These are phyloP conservation scores for Helotiales sp. DNA, from an alignment of 2,329 filamentous ascomycete species.

Conservation along the genomic window DNA sequence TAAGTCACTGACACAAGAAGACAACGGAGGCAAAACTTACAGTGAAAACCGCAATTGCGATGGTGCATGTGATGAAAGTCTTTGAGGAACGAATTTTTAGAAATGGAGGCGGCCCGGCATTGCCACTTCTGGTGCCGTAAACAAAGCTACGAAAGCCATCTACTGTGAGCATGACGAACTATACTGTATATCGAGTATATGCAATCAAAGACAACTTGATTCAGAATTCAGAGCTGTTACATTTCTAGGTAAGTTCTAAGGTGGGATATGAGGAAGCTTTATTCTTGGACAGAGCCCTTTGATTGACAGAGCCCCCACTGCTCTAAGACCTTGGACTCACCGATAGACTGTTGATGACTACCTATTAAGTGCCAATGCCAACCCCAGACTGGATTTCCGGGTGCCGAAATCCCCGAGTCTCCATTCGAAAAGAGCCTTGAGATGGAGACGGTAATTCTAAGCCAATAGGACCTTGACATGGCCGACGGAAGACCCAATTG, in stretches of 20 bases:
- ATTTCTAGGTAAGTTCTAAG: too few species aligned
- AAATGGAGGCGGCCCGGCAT: constrained; percentile 34
- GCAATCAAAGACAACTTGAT: not conserved
- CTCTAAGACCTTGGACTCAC: not conserved
- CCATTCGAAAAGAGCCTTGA: not conserved
- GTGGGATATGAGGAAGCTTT: not conserved
- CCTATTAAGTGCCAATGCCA: not conserved
- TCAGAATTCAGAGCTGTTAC: not conserved
- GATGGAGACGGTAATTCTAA: not conserved
- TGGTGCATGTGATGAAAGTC: constrained; percentile 35
- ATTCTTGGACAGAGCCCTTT: not conserved
- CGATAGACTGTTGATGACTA: constrained; percentile 4
- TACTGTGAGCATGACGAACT: constrained; percentile 30
- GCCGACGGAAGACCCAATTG: too few species aligned
- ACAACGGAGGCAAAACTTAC: constrained; percentile 14
- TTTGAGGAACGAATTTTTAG: constrained; percentile 38
- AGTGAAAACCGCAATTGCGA: constrained; percentile 38
- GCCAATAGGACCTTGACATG: not conserved
- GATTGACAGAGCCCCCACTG: constrained; percentile 3
- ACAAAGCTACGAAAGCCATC: constrained; percentile 34
- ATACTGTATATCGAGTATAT: not conserved
- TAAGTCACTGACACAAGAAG: not conserved
- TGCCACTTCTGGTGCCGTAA: constrained; percentile 33
- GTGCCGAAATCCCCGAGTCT: constrained; percentile 1
- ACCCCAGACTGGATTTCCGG: not conserved